Evolutionary conservation across 768 basidiomycete species (phyloP), one percentile per base, ranked within the genome.

Genomic region (Amanita muscaria): DNA sequence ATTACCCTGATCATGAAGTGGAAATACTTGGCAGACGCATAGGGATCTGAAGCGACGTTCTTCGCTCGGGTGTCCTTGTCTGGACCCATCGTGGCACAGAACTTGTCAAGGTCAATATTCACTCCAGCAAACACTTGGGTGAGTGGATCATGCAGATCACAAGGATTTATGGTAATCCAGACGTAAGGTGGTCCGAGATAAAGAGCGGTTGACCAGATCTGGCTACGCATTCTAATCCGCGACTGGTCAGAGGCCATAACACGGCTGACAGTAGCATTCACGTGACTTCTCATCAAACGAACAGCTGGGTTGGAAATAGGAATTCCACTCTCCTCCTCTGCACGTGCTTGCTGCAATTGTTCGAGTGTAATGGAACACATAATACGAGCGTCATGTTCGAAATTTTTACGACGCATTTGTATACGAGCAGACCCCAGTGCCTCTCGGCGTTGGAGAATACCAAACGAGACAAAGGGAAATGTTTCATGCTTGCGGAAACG

Each of bases 391-490:
- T n/a, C n/a, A n/a, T n/a, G n/a, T n/a, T n/a, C n/a, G n/a, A n/a
- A n/a, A n/a, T n/a, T n/a, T n/a, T n/a, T n/a, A n/a, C n/a, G n/a
- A n/a, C n/a, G n/a, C n/a, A n/a, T n/a, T n/a, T n/a, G n/a, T 1
- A 67, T 46, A 0, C 51, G 45, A 1, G 45, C 34, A 2, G 65
- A 23, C 2, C 56, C 22, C 0, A 32, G 31, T 12, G 58, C 52
- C 36, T 64, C 57, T 3, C 21, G 5, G 0, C 49, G 38, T 0
- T 67, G 65, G 1, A 43, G 12, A 22, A 67, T 61, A 0, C 54
- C 49, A 44, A 67, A 68, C 0, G 44, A 52, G 0, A 61, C 48
- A 29, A 65, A 67, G 3, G 56, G 44, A 47, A 66, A 68, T 0
- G 51, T 53, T 31, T 53, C 49, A 51, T 70, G 58, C 5, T 12